Conservation (phyloP, 2,329 filamentous ascomycete genomes). For the Lachnellula cervina region DNA sequence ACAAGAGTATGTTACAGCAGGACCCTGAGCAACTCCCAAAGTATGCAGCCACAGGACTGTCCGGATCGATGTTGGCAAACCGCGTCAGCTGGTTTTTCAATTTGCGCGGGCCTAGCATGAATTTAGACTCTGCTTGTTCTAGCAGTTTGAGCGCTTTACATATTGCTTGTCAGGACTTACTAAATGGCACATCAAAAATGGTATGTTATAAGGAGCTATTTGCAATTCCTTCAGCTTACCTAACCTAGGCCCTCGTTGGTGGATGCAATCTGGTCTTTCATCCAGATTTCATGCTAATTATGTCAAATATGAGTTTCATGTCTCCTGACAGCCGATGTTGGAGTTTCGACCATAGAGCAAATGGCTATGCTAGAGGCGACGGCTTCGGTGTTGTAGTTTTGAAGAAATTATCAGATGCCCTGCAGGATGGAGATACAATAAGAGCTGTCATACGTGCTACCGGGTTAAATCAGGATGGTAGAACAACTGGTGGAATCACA, state of each 20-base stretch:
- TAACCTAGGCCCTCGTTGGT: slow-evolving; percentile 44
- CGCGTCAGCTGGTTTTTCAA: slow-evolving; percentile 52
- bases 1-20: not conserved
- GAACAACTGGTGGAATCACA: slow-evolving; percentile 49
- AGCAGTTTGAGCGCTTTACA: slow-evolving; percentile 50
- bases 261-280: slow-evolving; percentile 48
- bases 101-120: slow-evolving; percentile 46
- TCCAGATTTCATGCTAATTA: slow-evolving; percentile 38
- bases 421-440: slow-evolving; percentile 53
- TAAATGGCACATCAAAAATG: slow-evolving; percentile 32
- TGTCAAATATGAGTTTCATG: slow-evolving; percentile 22
- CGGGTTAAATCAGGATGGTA: slow-evolving; percentile 50
- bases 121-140: slow-evolving; percentile 53
- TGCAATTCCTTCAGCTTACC: slow-evolving; percentile 40
- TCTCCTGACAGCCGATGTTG: slow-evolving; percentile 38
- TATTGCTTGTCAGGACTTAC: slow-evolving; percentile 46
- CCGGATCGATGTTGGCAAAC: slow-evolving; percentile 43
- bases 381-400: slow-evolving; percentile 53
- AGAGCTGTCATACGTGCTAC: slow-evolving; percentile 50
- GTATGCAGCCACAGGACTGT: slow-evolving; percentile 25
- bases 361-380: slow-evolving; percentile 60
- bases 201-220: slow-evolving; percentile 14
- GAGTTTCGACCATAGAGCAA: slow-evolving; percentile 52
- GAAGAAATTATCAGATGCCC: slow-evolving; percentile 52
- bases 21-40: not conserved